Percentiles rank a stretch among this genome's conserved stretches.
These are phyloP conservation scores for Leccinum ochraceum DNA, from an alignment of 768 basidiomycete species.

Conservation along the genomic window DNA sequence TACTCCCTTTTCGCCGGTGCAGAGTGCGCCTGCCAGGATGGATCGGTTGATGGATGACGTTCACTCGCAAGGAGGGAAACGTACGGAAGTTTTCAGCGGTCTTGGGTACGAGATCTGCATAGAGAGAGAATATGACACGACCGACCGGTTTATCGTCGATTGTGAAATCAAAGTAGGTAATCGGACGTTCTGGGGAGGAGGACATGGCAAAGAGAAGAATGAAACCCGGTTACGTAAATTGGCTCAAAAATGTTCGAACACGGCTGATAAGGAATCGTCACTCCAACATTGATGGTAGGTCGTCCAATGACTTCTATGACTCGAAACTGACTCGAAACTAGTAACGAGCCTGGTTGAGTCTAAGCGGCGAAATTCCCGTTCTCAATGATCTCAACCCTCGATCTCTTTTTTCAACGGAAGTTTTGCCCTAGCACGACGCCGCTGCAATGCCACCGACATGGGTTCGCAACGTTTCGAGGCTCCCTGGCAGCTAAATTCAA, in stretches of 20 bases:
- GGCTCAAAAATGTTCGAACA: not conserved
- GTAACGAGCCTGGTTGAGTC: too few relatives aligned
- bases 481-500: not conserved
- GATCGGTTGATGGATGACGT: not conserved
- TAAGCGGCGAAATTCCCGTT: too few relatives aligned
- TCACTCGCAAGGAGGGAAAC: slow-evolving; percentile 24
- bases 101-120: slow-evolving; percentile 85
- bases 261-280: too few relatives aligned
- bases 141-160: slow-evolving; percentile 72
- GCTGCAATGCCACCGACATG: too few relatives aligned
- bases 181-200: slow-evolving; percentile 36
- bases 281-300: too few relatives aligned
- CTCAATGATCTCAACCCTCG: too few relatives aligned
- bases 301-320: too few relatives aligned
- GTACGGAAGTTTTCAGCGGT: slow-evolving; percentile 92
- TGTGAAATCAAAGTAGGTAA: slow-evolving; percentile 76
- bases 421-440: too few relatives aligned
- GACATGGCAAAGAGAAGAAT: slow-evolving; percentile 20
- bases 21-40: slow-evolving; percentile 60
- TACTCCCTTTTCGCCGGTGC: slow-evolving; percentile 79
- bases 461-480: too few relatives aligned
- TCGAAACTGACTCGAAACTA: too few relatives aligned
- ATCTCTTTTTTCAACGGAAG: too few relatives aligned
- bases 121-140: slow-evolving; percentile 80
- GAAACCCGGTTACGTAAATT: slow-evolving; percentile 12